These are phyloP conservation scores for Lactarius pseudohatsudake DNA, from an alignment of 768 basidiomycete genomes.

Conservation along the genomic window DNA sequence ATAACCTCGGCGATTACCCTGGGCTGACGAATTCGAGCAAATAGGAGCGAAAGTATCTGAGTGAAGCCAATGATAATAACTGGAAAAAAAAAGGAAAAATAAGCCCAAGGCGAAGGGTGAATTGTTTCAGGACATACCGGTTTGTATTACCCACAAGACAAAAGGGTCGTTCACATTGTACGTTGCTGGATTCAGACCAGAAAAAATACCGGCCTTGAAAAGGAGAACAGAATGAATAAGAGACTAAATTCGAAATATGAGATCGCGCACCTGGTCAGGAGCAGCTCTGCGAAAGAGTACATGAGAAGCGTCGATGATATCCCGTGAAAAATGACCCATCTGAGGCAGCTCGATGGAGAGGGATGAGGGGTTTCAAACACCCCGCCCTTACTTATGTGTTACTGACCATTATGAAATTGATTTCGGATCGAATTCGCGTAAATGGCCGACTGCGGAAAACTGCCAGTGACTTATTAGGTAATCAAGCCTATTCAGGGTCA, in stretches of 20 bases:
- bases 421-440: neutral
- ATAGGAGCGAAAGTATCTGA: conserved; percentile 64
- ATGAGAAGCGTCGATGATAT: conserved; percentile 35
- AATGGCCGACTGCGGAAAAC: neutral
- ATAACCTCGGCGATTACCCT: conserved; percentile 93
- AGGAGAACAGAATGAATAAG: neutral
- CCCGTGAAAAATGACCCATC: conserved; percentile 52
- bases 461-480: too few species aligned
- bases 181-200: conserved; percentile 66
- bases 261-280: conserved; percentile 22
- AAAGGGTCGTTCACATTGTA: conserved; percentile 70
- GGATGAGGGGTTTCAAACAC: neutral
- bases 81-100: conserved; percentile 32
- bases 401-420: neutral
- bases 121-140: conserved; percentile 45
- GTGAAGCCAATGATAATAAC: conserved; percentile 82
- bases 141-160: conserved; percentile 73
- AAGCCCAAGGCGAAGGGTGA: neutral
- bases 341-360: conserved; percentile 15
- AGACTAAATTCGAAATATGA: neutral
- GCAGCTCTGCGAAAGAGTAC: conserved; percentile 46
- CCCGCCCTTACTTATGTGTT: neutral
- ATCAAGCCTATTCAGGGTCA: neutral
- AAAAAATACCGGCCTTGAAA: conserved; percentile 69
- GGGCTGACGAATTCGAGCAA: conserved; percentile 78